phyloP scores from a whole-genome alignment of 2,329 filamentous ascomycete species.

The Pseudocercospora pini-densiflorae region DNA sequence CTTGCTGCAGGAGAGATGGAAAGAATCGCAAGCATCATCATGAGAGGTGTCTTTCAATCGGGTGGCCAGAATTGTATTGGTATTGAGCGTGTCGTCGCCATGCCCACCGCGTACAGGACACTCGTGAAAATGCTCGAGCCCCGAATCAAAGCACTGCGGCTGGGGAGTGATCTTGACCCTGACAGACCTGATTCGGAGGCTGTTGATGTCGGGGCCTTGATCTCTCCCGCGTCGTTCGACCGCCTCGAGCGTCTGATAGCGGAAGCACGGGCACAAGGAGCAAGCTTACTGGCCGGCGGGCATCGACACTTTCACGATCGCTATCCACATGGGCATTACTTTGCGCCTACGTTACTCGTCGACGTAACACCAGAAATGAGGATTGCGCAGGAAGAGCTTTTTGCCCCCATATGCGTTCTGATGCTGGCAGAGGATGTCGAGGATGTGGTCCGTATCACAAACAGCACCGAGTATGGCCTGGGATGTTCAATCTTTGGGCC shows the following conservation, averaged over 20 bases:
- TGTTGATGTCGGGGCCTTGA: conserved; percentile 86
- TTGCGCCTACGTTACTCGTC: conserved; percentile 85
- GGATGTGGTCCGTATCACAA: conserved; percentile 76
- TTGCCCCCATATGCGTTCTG: conserved; percentile 86
- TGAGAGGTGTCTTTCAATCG: conserved; percentile 93
- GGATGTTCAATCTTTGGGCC: conserved; percentile 87
- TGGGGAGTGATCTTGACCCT: conserved; percentile 71
- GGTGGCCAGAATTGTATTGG: conserved; percentile 98
- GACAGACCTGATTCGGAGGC: conserved; percentile 41
- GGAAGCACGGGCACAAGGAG: conserved; percentile 78
- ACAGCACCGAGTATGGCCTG: conserved; percentile 82
- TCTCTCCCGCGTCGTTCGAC: conserved; percentile 76
- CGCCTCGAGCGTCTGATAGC: conserved; percentile 76
- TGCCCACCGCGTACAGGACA: conserved; percentile 73
- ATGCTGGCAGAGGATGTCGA: conserved; percentile 72
- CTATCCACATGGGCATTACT: conserved; percentile 84
- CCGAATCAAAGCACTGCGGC: conserved; percentile 73
- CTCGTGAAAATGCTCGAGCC: conserved; percentile 73
- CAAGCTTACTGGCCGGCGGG: conserved; percentile 80
- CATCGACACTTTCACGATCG: conserved; percentile 71
- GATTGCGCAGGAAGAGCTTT: conserved; percentile 89
- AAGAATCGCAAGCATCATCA: conserved; percentile 78
- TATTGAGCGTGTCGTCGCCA: conserved; percentile 87
- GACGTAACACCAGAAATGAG: conserved; percentile 85
- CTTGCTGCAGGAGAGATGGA: conserved; percentile 62